phyloP scores from a whole-genome alignment of 2,329 filamentous ascomycete genomes.

The Thyridium curvatum region DNA sequence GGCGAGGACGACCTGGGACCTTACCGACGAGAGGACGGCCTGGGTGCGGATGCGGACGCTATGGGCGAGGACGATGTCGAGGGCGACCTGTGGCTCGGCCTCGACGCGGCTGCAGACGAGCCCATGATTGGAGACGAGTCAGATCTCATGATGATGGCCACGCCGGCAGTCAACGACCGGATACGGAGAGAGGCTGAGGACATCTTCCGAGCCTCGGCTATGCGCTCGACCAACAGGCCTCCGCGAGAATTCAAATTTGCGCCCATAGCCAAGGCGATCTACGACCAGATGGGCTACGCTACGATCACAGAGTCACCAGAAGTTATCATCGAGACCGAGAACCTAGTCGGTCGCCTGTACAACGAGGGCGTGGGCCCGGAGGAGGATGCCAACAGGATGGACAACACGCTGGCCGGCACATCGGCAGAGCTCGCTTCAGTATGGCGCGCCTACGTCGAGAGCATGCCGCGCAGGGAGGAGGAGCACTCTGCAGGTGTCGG shows the following conservation, averaged over 20 bases:
- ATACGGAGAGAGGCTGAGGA: slow-evolving; percentile 49
- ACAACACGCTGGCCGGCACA: slow-evolving; percentile 48
- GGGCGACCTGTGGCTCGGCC: slow-evolving; percentile 41
- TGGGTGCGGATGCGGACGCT: slow-evolving; percentile 14
- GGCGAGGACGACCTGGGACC: slow-evolving; percentile 30
- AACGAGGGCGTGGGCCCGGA: slow-evolving; percentile 51
- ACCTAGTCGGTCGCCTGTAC: slow-evolving; percentile 60
- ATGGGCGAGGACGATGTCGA: slow-evolving; percentile 14
- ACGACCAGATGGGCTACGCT: slow-evolving; percentile 51
- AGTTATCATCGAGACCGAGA: slow-evolving; percentile 71
- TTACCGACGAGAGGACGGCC: slow-evolving; percentile 31
- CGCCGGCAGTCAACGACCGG: slow-evolving; percentile 46
- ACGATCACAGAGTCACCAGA: slow-evolving; percentile 62
- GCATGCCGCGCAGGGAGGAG: slow-evolving; percentile 38
- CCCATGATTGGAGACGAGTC: slow-evolving; percentile 35
- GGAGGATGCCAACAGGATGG: slow-evolving; percentile 50
- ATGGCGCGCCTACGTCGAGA: slow-evolving; percentile 49
- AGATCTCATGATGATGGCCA: slow-evolving; percentile 49
- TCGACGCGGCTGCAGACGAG: slow-evolving; percentile 28
- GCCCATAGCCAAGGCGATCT: slow-evolving; percentile 65
- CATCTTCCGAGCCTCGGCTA: slow-evolving; percentile 46
- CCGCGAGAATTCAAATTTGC: slow-evolving; percentile 58
- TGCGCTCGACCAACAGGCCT: slow-evolving; percentile 28
- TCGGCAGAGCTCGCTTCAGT: slow-evolving; percentile 44
- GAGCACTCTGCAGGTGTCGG: slow-evolving; percentile 58